A percentile compares a stretch with the other conserved stretches of the same genome.
These are phyloP conservation scores for Lactarius hatsudake DNA, from an alignment of 768 basidiomycete genomes.

Conservation along the genomic window DNA sequence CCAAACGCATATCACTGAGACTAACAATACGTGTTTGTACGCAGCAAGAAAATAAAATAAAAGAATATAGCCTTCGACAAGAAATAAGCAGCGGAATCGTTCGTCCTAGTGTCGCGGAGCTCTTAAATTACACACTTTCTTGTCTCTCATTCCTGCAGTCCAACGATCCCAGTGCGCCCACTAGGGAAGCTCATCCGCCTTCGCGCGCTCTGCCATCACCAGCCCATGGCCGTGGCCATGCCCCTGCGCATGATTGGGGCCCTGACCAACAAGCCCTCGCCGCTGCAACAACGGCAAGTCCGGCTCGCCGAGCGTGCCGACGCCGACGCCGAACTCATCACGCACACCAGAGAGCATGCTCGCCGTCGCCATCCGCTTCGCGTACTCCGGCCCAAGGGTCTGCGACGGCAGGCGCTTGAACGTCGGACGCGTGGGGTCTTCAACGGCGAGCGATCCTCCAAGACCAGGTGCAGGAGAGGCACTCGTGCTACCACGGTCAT, in stretches of 20 bases:
- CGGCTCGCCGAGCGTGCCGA: neutral
- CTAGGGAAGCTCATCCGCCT: slow-evolving; percentile 28
- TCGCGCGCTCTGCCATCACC: slow-evolving; percentile 19
- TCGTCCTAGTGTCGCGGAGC: neutral
- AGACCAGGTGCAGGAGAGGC: slow-evolving; percentile 28
- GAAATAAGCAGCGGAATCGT: neutral
- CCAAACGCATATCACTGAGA: neutral
- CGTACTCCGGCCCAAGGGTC: slow-evolving; percentile 57
- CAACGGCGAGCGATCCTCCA: slow-evolving; percentile 31
- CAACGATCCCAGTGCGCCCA: slow-evolving; percentile 12
- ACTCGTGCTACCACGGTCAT: slow-evolving; percentile 19
- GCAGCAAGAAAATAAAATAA: slow-evolving; percentile 10
- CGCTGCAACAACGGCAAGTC: neutral
- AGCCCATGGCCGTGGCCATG: neutral
- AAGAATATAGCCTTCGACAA: slow-evolving; percentile 7
- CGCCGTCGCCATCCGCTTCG: slow-evolving; percentile 43
- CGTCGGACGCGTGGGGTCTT: slow-evolving; percentile 47
- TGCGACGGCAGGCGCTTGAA: slow-evolving; percentile 75
- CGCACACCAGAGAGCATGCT: neutral
- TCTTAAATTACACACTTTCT: neutral
- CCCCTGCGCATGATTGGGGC: neutral
- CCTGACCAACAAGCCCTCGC: neutral
- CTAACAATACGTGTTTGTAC: slow-evolving; percentile 5
- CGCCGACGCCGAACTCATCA: slow-evolving; percentile 11
- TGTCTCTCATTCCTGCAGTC: slow-evolving; percentile 10